These are phyloP conservation scores for Taiozyma sp. DNA, from an alignment of 1,139 yeast genomes.

Conservation along the genomic window DNA sequence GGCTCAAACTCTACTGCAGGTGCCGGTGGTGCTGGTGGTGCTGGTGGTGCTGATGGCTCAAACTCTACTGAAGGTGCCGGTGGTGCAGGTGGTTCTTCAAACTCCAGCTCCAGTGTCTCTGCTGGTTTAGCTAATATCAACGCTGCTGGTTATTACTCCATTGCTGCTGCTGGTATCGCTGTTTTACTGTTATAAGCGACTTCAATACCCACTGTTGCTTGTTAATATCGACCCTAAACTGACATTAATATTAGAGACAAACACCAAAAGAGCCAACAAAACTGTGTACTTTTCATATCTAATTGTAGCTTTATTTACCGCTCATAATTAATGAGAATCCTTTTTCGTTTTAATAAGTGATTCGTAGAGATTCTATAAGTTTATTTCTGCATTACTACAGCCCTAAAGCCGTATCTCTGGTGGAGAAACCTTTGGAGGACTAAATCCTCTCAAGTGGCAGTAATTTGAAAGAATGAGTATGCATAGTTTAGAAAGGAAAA, in stretches of 20 bases:
- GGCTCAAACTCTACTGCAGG: neutral
- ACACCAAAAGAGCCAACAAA: neutral
- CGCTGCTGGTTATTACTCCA: constrained; percentile 11
- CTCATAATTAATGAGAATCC: no score
- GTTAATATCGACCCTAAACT: neutral
- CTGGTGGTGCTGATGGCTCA: neutral
- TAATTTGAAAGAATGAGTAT: no score
- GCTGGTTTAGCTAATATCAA: constrained; percentile 16
- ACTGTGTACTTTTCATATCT: no score
- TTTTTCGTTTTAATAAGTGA: no score
- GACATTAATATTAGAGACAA: neutral
- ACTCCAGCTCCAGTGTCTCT: constrained; percentile 9
- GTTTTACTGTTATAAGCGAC: constrained; percentile 14
- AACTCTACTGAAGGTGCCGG: neutral
- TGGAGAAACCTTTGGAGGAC: no score
- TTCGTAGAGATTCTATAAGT: no score
- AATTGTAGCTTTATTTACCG: no score
- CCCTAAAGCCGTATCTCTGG: no score
- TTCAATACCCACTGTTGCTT: neutral
- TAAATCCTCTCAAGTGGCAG: no score
- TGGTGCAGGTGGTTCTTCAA: neutral
- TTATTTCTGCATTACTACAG: no score
- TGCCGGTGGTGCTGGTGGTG: neutral
- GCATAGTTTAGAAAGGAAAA: no score
- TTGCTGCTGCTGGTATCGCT: constrained; percentile 18